Percentiles rank a stretch among this genome's conserved stretches.
phyloP scores from a whole-genome alignment of 257 asterid genomes.

The Nicotiana obtusifolia region DNA sequence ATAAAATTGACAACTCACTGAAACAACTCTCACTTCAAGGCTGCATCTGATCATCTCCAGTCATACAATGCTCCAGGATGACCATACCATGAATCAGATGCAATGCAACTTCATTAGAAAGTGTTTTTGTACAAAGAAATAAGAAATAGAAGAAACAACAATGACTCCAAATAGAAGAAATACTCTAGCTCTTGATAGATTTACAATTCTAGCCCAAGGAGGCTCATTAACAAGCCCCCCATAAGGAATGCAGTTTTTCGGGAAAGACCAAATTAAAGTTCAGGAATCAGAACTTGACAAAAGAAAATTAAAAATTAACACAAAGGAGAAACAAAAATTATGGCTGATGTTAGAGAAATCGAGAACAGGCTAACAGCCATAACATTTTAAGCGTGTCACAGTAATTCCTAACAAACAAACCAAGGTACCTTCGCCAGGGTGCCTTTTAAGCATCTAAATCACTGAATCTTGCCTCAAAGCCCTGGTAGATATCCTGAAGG shows the following conservation, averaged over 20 bases:
- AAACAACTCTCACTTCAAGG: slow-evolving; percentile 28
- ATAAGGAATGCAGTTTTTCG: neutral
- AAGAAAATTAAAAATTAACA: neutral
- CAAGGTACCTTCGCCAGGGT: slow-evolving; percentile 97
- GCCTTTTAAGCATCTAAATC: slow-evolving; percentile 88
- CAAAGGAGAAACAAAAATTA: neutral
- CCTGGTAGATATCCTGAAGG: slow-evolving; percentile 79
- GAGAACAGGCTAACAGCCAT: neutral
- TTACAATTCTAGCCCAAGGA: slow-evolving; percentile 5
- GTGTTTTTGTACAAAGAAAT: neutral
- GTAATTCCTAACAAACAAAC: slow-evolving; percentile 75
- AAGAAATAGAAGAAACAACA: slow-evolving; percentile 19
- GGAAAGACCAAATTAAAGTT: neutral
- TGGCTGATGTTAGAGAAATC: slow-evolving; percentile 1
- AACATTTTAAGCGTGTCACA: slow-evolving; percentile 36
- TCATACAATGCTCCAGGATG: slow-evolving; percentile 64
- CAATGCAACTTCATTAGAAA: slow-evolving; percentile 32
- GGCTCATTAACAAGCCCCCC: neutral
- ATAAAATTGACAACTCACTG: slow-evolving; percentile 42
- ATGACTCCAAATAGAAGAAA: slow-evolving; percentile 3
- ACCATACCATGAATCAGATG: slow-evolving; percentile 69
- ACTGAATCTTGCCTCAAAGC: slow-evolving; percentile 92
- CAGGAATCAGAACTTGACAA: neutral
- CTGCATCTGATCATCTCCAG: slow-evolving; percentile 61
- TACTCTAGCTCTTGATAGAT: neutral